Evolutionary conservation across 2,329 filamentous ascomycete genomes (phyloP), one percentile per base, ranked within the genome.

Genomic region (Capronia epimyces): DNA sequence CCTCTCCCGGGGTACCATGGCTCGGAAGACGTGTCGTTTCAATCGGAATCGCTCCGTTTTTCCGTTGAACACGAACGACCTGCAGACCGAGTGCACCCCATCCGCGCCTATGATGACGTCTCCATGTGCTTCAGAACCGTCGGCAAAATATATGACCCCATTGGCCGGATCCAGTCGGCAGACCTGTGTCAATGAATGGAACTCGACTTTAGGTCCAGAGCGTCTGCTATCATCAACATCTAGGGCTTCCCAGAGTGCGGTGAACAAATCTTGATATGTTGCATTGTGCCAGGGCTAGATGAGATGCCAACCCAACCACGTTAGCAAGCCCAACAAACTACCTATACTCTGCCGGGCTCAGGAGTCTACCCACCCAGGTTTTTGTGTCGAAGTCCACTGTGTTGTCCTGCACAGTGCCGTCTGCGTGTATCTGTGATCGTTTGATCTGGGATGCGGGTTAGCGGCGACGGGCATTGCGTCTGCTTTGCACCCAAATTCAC

Each of bases 31-130:
- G 37, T 73, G 32, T 44, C 2, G 55, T 69, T 20, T 60, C 55
- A 56, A 3, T 60, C 59, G n/a, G 60, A 52, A 52, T n/a, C 45
- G 27, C 24, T 40, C 39, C 3, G 32, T 20, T 18, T 27, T 45
- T 2, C 41, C 54, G 1, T 55, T 69, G 12, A 37, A 61, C 50
- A 69, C 48, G 57, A 61, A 55, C 50, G 66, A 60, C 61, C 58
- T 53, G 4, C 62, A 60, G 6, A 62, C 49, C 1, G 66, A 67
- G 43, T 73, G 67, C 4, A 80, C 75, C 0, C 78, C 78, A 53
- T 81, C 78, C 1, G 77, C 78, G 1, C 76, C 78, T 2, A 81
- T 57, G 2, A 81, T 57, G 0, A 81, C 50, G 53, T 81, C 77
- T 0, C 73, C 74, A 0, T 63, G 59, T 0, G 66, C 66, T 2